Evolutionary conservation across 768 basidiomycete species (phyloP).

Genomic region (Lactarius sanguifluus): DNA sequence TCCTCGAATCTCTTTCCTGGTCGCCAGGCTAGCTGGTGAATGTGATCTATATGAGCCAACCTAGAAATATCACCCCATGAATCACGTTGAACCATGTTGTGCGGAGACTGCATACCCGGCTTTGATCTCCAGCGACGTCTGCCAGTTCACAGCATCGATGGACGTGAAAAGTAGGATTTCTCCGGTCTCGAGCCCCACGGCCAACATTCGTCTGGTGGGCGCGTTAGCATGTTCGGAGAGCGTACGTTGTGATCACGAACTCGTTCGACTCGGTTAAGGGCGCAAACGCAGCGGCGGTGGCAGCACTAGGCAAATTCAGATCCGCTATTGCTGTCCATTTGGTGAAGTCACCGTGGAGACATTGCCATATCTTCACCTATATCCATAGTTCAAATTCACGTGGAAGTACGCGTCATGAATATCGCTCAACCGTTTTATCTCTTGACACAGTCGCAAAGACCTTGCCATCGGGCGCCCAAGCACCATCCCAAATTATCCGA

Average conservation of each 20-base stretch:
- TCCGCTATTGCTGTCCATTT: conserved; percentile 60
- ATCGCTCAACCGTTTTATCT: conserved; percentile 77
- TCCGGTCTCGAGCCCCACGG: conserved; percentile 85
- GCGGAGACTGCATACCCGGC: conserved; percentile 46
- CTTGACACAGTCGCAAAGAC: conserved; percentile 92
- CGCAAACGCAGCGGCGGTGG: conserved; percentile 77
- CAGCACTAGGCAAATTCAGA: conserved; percentile 71
- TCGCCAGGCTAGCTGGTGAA: conserved; percentile 82
- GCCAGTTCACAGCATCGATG: conserved; percentile 45
- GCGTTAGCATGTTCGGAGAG: background rate
- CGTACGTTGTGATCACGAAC: conserved; percentile 37
- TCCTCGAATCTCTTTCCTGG: conserved; percentile 39
- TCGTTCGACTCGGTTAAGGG: conserved; percentile 40
- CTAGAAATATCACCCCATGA: conserved; percentile 42
- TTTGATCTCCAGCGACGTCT: conserved; percentile 44
- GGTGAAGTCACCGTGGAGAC: conserved; percentile 33
- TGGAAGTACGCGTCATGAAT: background rate
- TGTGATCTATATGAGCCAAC: conserved; percentile 69
- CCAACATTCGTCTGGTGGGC: conserved; percentile 53
- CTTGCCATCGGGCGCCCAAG: conserved; percentile 75
- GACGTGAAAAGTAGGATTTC: conserved; percentile 63
- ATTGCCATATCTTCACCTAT: conserved; percentile 84
- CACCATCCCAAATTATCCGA: conserved; percentile 95
- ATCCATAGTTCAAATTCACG: background rate
- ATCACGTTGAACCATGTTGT: conserved; percentile 14